phyloP scores from a whole-genome alignment of 306 rosid species.

The Inga leiocalycina region DNA sequence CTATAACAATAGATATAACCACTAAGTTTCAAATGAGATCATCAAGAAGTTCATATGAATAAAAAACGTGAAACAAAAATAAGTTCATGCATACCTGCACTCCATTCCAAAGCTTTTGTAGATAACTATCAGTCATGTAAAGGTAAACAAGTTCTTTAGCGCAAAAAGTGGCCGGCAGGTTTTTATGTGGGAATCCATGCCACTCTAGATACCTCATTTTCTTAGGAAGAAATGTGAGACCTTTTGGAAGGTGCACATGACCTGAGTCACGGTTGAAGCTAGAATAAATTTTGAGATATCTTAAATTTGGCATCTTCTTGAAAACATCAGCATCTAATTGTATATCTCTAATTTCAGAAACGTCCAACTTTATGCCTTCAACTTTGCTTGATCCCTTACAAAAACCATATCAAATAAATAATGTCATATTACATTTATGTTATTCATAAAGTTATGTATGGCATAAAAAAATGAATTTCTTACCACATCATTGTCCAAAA shows the following conservation, averaged over 20 bases:
- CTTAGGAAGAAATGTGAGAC: background rate
- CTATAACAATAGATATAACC: background rate
- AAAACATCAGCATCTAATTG: background rate
- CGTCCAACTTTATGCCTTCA: no score
- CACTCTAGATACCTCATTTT: no score
- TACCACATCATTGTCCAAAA: conserved; percentile 8
- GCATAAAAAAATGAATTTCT: background rate
- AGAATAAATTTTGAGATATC: background rate
- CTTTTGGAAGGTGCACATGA: background rate
- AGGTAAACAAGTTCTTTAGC: background rate
- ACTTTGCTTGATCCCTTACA: background rate
- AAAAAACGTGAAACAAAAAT: background rate
- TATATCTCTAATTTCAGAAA: no score
- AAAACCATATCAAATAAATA: background rate
- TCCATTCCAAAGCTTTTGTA: background rate
- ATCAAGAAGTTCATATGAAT: no score
- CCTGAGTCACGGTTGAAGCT: rapidly evolving
- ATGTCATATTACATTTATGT: background rate
- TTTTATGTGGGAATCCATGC: background rate
- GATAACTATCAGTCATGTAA: background rate
- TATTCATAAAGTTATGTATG: background rate
- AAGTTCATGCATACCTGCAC: background rate
- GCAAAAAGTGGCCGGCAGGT: background rate
- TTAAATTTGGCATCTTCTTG: background rate
- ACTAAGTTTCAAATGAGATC: background rate